A percentile compares a stretch with the other conserved stretches of the same genome.
phyloP scores from a whole-genome alignment of 1,284 basidiomycete species.

The Leccinum colubrinum region DNA sequence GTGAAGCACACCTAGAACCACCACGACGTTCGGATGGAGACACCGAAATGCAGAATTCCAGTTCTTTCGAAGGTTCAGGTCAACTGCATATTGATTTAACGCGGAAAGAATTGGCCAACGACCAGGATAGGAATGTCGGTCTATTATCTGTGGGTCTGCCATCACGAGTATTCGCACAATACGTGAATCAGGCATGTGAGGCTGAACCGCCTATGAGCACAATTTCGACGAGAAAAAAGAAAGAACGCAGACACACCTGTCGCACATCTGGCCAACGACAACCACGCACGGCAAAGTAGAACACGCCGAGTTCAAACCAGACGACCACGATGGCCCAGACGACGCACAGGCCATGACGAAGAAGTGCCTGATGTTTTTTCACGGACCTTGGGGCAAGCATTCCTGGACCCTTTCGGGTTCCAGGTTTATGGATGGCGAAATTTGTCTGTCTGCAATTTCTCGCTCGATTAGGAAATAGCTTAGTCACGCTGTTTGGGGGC shows the following conservation, averaged over 20 bases:
- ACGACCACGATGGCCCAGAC: constrained; percentile 29
- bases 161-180: constrained; percentile 68
- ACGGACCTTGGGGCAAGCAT: constrained; percentile 9
- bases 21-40: constrained; percentile 66
- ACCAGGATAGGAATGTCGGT: constrained; percentile 44
- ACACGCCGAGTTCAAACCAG: constrained; percentile 32
- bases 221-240: not conserved
- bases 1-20: constrained; percentile 85
- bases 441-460: too few species aligned
- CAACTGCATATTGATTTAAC: constrained; percentile 54
- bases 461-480: too few species aligned
- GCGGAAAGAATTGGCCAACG: constrained; percentile 39
- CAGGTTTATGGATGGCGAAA: too few species aligned
- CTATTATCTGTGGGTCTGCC: constrained; percentile 77
- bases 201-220: constrained; percentile 12
- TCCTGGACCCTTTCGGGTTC: too few species aligned
- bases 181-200: constrained; percentile 16
- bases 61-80: constrained; percentile 71
- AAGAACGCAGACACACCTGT: constrained; percentile 14
- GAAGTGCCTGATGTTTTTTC: not conserved
- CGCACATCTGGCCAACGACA: constrained; percentile 30
- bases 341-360: constrained; percentile 19
- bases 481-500: too few species aligned
- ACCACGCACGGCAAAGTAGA: constrained; percentile 15
- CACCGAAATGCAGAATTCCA: constrained; percentile 63